These are phyloP conservation scores for Fraxinus pennsylvanica DNA, from an alignment of 257 asterid genomes.

Conservation along the genomic window DNA sequence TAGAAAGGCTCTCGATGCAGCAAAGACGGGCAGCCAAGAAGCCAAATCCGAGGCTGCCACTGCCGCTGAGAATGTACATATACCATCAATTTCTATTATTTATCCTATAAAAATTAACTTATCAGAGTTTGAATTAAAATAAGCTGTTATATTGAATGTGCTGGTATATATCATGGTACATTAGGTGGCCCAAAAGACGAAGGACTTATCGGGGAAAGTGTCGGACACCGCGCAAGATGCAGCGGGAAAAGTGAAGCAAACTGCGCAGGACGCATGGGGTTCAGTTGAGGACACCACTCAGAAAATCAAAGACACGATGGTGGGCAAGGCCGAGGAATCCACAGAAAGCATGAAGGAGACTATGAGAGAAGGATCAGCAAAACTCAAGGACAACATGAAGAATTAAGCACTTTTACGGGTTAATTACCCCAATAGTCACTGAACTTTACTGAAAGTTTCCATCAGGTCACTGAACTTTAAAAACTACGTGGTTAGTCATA, in stretches of 20 bases:
- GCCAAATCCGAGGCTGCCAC: slow-evolving; percentile 41
- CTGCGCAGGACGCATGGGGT: slow-evolving; percentile 60
- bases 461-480: too few species aligned
- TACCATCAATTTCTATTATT: neutral
- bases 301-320: slow-evolving; percentile 62
- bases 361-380: slow-evolving; percentile 36
- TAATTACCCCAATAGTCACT: too few species aligned
- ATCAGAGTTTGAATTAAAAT: too few species aligned
- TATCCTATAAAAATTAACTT: too few species aligned
- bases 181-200: slow-evolving; percentile 47
- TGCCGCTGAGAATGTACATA: slow-evolving; percentile 45
- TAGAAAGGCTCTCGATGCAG: slow-evolving; percentile 52
- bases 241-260: slow-evolving; percentile 59
- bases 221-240: slow-evolving; percentile 54
- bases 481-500: too few species aligned
- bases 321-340: slow-evolving; percentile 53
- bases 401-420: slow-evolving; percentile 4
- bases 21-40: slow-evolving; percentile 52
- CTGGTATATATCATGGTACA: neutral
- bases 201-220: slow-evolving; percentile 52
- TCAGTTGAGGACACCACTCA: slow-evolving; percentile 53
- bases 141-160: neutral
- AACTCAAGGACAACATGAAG: slow-evolving; percentile 39
- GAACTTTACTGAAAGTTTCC: too few species aligned
- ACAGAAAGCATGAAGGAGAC: slow-evolving; percentile 34